A percentile compares a stretch with the other conserved stretches of the same genome.
These are phyloP conservation scores for Albifimbria verrucaria DNA, from an alignment of 2,329 filamentous ascomycete genomes.

Conservation along the genomic window DNA sequence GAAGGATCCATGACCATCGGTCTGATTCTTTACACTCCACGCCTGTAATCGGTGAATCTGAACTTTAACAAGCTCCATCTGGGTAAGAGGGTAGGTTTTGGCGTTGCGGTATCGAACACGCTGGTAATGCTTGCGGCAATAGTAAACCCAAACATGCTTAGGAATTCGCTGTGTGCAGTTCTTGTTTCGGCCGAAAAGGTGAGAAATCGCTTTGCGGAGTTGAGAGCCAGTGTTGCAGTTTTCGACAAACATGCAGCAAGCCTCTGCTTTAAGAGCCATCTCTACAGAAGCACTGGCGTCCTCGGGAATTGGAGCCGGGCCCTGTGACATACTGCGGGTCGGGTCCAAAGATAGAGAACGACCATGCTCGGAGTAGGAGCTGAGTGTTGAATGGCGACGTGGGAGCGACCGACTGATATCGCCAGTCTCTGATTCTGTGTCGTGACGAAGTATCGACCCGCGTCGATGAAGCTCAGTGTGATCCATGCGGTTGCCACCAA, in stretches of 20 bases:
- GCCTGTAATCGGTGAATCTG: slow-evolving; percentile 61
- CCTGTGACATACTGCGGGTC: slow-evolving; percentile 6
- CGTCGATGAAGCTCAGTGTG: neutral
- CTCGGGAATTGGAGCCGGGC: neutral
- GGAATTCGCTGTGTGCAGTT: slow-evolving; percentile 69
- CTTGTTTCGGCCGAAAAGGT: slow-evolving; percentile 83
- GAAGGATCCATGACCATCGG: slow-evolving; percentile 22
- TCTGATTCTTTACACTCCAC: slow-evolving; percentile 55
- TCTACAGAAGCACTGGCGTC: slow-evolving; percentile 14
- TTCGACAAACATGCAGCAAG: slow-evolving; percentile 51
- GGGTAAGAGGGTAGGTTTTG: slow-evolving; percentile 56
- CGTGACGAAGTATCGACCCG: neutral
- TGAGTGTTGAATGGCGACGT: neutral
- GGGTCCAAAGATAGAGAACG: neutral
- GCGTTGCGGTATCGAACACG: slow-evolving; percentile 67
- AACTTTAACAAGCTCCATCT: slow-evolving; percentile 60
- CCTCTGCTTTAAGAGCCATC: slow-evolving; percentile 19
- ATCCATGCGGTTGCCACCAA: neutral
- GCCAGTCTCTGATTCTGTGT: neutral
- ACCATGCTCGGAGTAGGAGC: neutral
- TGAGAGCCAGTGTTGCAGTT: slow-evolving; percentile 59
- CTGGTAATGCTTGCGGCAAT: slow-evolving; percentile 82
- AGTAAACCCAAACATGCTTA: slow-evolving; percentile 67
- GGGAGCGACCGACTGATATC: neutral
- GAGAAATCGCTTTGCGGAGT: slow-evolving; percentile 72